A percentile compares a stretch with the other conserved stretches of the same genome.
These are phyloP conservation scores for Diplodia intermedia DNA, from an alignment of 2,329 filamentous ascomycete genomes.

Conservation along the genomic window DNA sequence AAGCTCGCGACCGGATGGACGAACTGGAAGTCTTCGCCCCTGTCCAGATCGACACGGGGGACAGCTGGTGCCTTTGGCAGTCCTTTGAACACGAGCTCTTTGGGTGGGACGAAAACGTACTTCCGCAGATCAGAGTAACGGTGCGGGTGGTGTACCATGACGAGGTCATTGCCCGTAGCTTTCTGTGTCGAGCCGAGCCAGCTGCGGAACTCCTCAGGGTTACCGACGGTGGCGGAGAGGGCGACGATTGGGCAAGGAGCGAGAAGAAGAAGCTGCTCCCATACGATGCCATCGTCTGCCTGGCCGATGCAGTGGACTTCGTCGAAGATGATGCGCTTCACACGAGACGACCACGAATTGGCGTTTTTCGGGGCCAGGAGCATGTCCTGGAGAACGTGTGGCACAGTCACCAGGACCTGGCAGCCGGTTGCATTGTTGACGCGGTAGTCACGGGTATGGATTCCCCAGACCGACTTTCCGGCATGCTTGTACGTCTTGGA, in stretches of 20 bases:
- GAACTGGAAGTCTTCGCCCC: conserved; percentile 60
- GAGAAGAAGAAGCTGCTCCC: conserved; percentile 78
- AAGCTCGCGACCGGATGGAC: conserved; percentile 71
- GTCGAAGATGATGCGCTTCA: conserved; percentile 81
- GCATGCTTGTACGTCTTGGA: conserved; percentile 67
- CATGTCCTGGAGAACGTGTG: conserved; percentile 81
- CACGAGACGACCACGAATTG: conserved; percentile 69
- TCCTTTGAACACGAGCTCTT: conserved; percentile 59
- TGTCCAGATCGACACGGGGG: conserved; percentile 57
- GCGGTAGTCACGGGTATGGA: conserved; percentile 76
- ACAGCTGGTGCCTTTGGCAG: conserved; percentile 49
- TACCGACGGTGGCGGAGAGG: conserved; percentile 80
- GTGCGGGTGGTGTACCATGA: conserved; percentile 71
- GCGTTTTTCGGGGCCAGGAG: conserved; percentile 71
- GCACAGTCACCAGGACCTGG: conserved; percentile 78
- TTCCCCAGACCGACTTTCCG: conserved; percentile 76
- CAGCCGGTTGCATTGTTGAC: conserved; percentile 76
- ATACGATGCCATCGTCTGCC: conserved; percentile 75
- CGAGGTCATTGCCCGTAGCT: conserved; percentile 67
- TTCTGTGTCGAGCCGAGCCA: conserved; percentile 73
- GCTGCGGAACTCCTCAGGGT: conserved; percentile 71
- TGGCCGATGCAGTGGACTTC: conserved; percentile 83
- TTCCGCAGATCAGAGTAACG: conserved; percentile 82
- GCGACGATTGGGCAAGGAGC: conserved; percentile 80
- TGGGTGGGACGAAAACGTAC: conserved; percentile 67